Conservation (phyloP, 768 basidiomycete species). For the Leccinum uliginosum region DNA sequence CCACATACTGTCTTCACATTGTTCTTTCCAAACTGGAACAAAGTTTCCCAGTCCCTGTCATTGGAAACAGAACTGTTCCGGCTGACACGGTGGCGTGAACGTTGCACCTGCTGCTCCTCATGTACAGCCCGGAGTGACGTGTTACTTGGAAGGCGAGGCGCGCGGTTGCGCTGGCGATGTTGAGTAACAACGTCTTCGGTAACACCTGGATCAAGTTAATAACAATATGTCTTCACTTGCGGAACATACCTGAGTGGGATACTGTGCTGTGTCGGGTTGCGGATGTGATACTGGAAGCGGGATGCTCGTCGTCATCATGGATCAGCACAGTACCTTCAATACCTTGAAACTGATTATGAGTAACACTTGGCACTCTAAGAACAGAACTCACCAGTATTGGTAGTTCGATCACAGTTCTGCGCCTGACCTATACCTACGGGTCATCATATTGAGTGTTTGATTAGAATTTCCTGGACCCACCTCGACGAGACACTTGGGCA, state of each 20-base stretch:
- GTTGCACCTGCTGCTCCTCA: neutral
- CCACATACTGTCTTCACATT: neutral
- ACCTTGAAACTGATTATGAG: too few relatives aligned
- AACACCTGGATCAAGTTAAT: neutral
- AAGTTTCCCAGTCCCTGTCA: neutral
- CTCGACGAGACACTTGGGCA: neutral
- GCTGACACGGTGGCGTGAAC: neutral
- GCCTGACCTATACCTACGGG: too few relatives aligned
- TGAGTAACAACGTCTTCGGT: slow-evolving; percentile 1
- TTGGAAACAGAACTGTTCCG: neutral
- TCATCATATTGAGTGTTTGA: too few relatives aligned
- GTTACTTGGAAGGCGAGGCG: neutral
- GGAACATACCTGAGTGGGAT: neutral
- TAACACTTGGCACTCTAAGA: too few relatives aligned
- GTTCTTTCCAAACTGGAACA: neutral
- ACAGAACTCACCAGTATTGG: too few relatives aligned
- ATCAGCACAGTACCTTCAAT: too few relatives aligned
- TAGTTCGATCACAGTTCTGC: too few relatives aligned
- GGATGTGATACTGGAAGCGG: too few relatives aligned
- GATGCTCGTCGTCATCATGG: too few relatives aligned
- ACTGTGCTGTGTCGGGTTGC: too few relatives aligned
- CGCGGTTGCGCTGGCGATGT: neutral
- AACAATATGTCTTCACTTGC: neutral
- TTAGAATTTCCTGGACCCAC: too few relatives aligned
- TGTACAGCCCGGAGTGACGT: neutral